A percentile compares a stretch with the other conserved stretches of the same genome.
Evolutionary conservation across 2,329 filamentous ascomycete genomes (phyloP).

Genomic region (Camillea tinctor): DNA sequence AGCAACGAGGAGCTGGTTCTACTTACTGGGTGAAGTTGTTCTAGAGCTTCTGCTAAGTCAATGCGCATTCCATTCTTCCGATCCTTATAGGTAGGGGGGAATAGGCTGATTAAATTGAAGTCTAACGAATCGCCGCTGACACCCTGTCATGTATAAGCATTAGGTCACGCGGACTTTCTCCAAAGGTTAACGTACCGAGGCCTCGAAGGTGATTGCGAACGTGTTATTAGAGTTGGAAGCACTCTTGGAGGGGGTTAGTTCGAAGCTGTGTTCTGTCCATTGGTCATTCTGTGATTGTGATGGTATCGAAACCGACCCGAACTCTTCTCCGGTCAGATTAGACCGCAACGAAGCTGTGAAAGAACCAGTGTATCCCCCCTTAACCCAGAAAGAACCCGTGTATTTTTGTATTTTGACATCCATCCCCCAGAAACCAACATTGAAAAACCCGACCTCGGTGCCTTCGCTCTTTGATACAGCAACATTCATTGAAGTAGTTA

Average conservation of each 20-base stretch:
- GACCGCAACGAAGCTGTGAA: slow-evolving; percentile 49
- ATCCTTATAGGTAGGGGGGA: slow-evolving; percentile 59
- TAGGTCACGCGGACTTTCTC: background rate
- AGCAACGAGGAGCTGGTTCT: background rate
- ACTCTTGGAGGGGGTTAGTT: slow-evolving; percentile 41
- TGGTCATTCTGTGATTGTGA: slow-evolving; percentile 40
- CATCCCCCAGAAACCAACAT: slow-evolving; percentile 59
- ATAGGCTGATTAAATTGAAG: slow-evolving; percentile 59
- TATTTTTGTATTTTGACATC: slow-evolving; percentile 47
- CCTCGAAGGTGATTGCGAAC: slow-evolving; percentile 53
- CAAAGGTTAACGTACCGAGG: slow-evolving; percentile 24
- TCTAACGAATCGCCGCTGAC: slow-evolving; percentile 44
- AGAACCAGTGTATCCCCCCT: slow-evolving; percentile 45
- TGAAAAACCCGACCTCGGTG: slow-evolving; percentile 45
- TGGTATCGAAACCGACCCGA: slow-evolving; percentile 46
- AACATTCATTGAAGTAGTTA: slow-evolving; percentile 52
- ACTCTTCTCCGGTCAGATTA: slow-evolving; percentile 43
- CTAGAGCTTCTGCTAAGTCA: slow-evolving; percentile 54
- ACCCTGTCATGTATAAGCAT: slow-evolving; percentile 25
- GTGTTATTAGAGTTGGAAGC: slow-evolving; percentile 56
- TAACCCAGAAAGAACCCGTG: slow-evolving; percentile 53
- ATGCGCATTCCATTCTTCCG: slow-evolving; percentile 56
- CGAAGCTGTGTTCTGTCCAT: slow-evolving; percentile 52
- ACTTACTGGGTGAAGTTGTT: slow-evolving; percentile 48
- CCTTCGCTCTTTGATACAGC: slow-evolving; percentile 32